A percentile compares a stretch with the other conserved stretches of the same genome.
Evolutionary conservation across 2,329 filamentous ascomycete genomes (phyloP).

Genomic region (Akanthomyces dipterigenus): DNA sequence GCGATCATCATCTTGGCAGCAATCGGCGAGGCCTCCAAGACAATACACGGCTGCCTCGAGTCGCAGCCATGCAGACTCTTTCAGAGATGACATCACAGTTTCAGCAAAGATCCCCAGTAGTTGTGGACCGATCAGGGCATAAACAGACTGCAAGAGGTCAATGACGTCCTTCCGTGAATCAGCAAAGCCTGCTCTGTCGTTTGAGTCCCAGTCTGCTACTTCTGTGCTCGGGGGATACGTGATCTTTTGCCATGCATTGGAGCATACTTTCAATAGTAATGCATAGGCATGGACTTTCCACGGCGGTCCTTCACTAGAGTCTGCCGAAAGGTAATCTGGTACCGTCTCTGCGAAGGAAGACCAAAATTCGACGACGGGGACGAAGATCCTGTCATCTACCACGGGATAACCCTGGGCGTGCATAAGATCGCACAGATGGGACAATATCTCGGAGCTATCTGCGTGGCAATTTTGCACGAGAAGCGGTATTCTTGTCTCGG

Average conservation of each 20-base stretch:
- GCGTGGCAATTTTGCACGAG: constrained; percentile 47
- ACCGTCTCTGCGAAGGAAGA: constrained; percentile 65
- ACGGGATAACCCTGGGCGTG: constrained; percentile 59
- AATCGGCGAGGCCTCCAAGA: constrained; percentile 61
- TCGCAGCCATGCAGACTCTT: constrained; percentile 46
- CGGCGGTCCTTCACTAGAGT: neutral
- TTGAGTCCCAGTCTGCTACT: constrained; percentile 61
- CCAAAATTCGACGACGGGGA: constrained; percentile 75
- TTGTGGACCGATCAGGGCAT: constrained; percentile 50
- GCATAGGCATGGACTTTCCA: neutral
- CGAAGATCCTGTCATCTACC: constrained; percentile 67
- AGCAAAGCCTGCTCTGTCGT: constrained; percentile 59
- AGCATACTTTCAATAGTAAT: constrained; percentile 53
- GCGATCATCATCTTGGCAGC: constrained; percentile 48
- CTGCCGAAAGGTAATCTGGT: constrained; percentile 36
- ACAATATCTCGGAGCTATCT: constrained; percentile 47
- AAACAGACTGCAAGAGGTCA: constrained; percentile 69
- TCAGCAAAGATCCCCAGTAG: constrained; percentile 52
- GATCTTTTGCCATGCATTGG: constrained; percentile 62
- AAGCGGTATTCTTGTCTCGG: constrained; percentile 55
- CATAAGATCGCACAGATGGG: constrained; percentile 58
- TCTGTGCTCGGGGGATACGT: constrained; percentile 55
- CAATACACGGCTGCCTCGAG: constrained; percentile 58
- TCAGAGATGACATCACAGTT: constrained; percentile 44
- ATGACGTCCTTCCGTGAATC: constrained; percentile 73